Conservation (phyloP, 495 filamentous ascomycete species). For the Talaromyces stipitatus region DNA sequence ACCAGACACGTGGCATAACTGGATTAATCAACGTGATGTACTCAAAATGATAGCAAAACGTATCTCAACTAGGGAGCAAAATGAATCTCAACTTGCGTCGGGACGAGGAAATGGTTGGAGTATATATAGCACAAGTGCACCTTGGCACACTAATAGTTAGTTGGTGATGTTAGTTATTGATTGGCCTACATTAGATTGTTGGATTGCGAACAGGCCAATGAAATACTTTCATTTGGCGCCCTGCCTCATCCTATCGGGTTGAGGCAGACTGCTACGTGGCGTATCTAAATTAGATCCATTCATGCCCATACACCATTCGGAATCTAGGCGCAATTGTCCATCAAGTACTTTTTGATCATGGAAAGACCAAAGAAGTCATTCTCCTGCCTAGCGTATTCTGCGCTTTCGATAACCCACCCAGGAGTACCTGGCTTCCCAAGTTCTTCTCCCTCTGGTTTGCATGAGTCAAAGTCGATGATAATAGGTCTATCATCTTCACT, state of each 20-base stretch:
- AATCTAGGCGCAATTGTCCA: not conserved
- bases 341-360: not conserved
- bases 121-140: too few species aligned
- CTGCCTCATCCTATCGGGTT: not conserved
- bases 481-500: constrained; percentile 20
- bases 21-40: too few species aligned
- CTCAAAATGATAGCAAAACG: too few species aligned
- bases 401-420: constrained; percentile 2
- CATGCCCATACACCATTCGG: not conserved
- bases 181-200: too few species aligned
- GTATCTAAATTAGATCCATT: not conserved
- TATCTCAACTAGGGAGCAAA: too few species aligned
- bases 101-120: too few species aligned
- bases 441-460: constrained; percentile 13
- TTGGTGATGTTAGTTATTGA: too few species aligned
- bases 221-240: not conserved
- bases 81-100: too few species aligned
- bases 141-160: too few species aligned
- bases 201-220: not conserved
- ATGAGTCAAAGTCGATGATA: constrained; percentile 37
- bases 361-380: not conserved
- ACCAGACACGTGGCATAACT: too few species aligned
- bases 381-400: not conserved
- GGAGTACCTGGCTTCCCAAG: constrained; percentile 1
- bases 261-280: not conserved